Base-by-base conservation (phyloP, 2,329 filamentous ascomycete genomes). In the Fusarium citri region DNA sequence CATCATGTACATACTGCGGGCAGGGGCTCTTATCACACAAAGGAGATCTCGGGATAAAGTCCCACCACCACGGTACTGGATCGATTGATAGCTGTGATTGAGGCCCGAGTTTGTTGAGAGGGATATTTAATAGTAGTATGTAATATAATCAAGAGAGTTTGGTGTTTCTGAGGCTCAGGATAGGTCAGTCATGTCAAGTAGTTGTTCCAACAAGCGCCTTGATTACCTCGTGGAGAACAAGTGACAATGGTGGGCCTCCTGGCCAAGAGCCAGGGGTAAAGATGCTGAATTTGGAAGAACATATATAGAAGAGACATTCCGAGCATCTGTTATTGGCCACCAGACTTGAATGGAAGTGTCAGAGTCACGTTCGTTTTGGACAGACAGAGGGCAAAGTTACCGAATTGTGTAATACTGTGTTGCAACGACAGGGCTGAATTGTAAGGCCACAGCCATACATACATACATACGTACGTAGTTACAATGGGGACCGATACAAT, bases 171-270 rank as follows among this genome's bases (percentile, higher is more conserved):
- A 23, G 28, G 20, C 15, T 49, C 31, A 7, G n/a, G 20, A 34
- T 23, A 34, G 47, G 30, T 25, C n/a, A 23, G 23, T 25, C 11
- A 22, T n/a, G 34, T 28, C 26, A 26, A 25, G 30, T 50, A 22
- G 22, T 18, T 37, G 18, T 37, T 50, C 30, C 34, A 34, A 23
- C 47, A 25, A 34, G 31, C 30, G 31, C 48, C 30, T 25, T 25
- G 25, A 53, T 28, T 11, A 53, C 23, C n/a, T 53, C 49, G 23
- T 16, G 14, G 18, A 23, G 49, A 53, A 53, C 14, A 25, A 11
- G 20, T 41, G 20, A 20, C 25, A 20, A 30, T 41, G 46, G 53
- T 55, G 49, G 57, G 53, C 62, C 40, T 63, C 63, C 54, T 28
- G 45, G 20, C 31, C n/a, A 37, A 30, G 22, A 43, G 22, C n/a